phyloP scores from a whole-genome alignment of 2,329 filamentous ascomycete species.

The Fusarium aywerte region DNA sequence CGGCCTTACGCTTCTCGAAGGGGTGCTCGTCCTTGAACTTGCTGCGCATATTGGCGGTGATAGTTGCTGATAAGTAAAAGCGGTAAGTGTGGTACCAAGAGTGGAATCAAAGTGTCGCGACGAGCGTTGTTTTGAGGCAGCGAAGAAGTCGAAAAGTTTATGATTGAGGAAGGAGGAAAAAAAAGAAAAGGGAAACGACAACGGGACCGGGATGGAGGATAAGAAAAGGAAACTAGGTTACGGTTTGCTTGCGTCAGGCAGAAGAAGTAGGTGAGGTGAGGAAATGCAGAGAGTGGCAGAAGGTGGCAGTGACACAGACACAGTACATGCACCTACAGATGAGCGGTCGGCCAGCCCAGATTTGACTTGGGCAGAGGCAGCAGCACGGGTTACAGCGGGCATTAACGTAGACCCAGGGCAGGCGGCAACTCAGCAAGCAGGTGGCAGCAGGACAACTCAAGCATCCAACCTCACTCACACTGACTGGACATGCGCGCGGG shows the following conservation, averaged over 20 bases:
- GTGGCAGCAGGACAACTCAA: constrained; percentile 31
- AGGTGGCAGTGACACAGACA: constrained; percentile 42
- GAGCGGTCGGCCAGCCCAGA: constrained; percentile 43
- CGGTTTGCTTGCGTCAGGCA: constrained; percentile 46
- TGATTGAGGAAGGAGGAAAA: constrained; percentile 2
- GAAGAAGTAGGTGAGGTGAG: constrained; percentile 41
- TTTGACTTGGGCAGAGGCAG: constrained; percentile 22
- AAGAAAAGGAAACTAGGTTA: constrained; percentile 43
- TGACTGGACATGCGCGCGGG: constrained; percentile 44
- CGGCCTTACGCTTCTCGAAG: constrained; percentile 99
- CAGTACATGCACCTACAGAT: constrained; percentile 36
- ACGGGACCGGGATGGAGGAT: constrained; percentile 11
- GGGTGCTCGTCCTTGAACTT: constrained; percentile 99
- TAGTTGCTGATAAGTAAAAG: constrained; percentile 27
- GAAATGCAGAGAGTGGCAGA: constrained; percentile 39
- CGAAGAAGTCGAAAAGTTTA: not conserved
- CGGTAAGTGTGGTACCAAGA: constrained; percentile 32
- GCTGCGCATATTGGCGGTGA: constrained; percentile 82
- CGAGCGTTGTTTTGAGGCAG: constrained; percentile 10
- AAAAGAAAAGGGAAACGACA: constrained; percentile 37
- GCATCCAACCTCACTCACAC: constrained; percentile 30
- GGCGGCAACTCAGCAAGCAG: constrained; percentile 32
- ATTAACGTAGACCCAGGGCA: constrained; percentile 19
- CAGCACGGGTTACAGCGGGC: constrained; percentile 2
- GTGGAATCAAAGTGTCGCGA: constrained; percentile 23